Conservation (phyloP, 73 alveolate genomes). For the Paramecium pentaurelia region DNA sequence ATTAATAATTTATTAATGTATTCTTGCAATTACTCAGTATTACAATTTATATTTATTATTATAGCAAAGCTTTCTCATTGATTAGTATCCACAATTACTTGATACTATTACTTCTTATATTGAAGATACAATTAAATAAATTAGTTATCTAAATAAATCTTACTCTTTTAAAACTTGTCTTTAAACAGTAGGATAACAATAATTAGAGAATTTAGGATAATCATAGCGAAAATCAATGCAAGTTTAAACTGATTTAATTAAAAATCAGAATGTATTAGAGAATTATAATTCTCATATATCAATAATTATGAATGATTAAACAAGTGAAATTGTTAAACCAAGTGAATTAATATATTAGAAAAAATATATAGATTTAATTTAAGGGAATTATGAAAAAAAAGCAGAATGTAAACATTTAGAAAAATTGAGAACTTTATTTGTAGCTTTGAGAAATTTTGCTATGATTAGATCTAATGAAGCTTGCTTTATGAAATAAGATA, state of each 20-base stretch:
- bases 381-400: conserved; percentile 36
- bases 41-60: not conserved
- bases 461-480: conserved; percentile 57
- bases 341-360: not conserved
- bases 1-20: conserved; percentile 89
- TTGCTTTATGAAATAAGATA: conserved; percentile 36
- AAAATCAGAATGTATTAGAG: not conserved
- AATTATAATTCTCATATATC: conserved; percentile 13
- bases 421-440: conserved; percentile 42
- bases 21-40: conserved; percentile 78
- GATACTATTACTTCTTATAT: conserved; percentile 46
- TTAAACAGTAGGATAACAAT: not conserved
- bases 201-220: not conserved
- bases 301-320: not conserved
- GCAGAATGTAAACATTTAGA: conserved; percentile 40
- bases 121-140: conserved; percentile 47
- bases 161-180: not conserved
- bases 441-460: conserved; percentile 51
- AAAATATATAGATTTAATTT: conserved; percentile 11
- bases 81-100: conserved; percentile 46
- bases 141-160: conserved; percentile 1
- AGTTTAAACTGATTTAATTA: not conserved
- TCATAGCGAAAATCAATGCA: not conserved
- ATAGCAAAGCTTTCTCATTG: conserved; percentile 28
- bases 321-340: not conserved